These are phyloP conservation scores for Phanerochaete sordida DNA, from an alignment of 768 basidiomycete species.

Conservation along the genomic window DNA sequence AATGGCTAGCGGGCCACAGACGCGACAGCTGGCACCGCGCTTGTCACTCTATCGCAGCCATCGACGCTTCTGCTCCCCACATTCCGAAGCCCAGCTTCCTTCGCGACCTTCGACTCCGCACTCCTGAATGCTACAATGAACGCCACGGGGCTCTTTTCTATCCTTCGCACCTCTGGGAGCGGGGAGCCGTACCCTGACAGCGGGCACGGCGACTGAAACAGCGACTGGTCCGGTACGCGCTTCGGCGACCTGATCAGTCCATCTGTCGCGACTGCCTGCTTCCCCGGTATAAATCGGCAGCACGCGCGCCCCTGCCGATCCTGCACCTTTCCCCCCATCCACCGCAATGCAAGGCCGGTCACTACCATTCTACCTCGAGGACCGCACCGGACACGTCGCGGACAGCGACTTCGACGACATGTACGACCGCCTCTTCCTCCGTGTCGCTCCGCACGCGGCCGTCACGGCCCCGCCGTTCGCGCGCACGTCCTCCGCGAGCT, in stretches of 20 bases:
- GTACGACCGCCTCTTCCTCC: slow-evolving; percentile 73
- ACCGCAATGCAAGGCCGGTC: slow-evolving; percentile 20
- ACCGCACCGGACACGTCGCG: slow-evolving; percentile 55
- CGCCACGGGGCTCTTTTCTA: neutral
- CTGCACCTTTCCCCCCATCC: neutral
- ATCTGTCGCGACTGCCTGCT: neutral
- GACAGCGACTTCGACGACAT: slow-evolving; percentile 72
- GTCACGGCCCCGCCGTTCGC: neutral
- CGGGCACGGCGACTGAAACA: neutral
- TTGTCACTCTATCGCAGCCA: neutral
- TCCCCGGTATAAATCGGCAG: neutral
- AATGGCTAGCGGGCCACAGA: neutral
- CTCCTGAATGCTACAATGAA: neutral
- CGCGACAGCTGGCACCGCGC: neutral
- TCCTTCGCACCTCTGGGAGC: neutral
- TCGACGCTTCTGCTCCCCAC: neutral
- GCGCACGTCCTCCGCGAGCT: neutral
- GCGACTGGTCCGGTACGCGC: neutral
- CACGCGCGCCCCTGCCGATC: neutral
- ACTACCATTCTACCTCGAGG: slow-evolving; percentile 61
- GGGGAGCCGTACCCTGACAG: neutral
- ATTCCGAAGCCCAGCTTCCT: neutral
- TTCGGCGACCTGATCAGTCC: neutral
- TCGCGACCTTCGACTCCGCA: neutral
- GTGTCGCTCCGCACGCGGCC: slow-evolving; percentile 48